Conservation (phyloP, 306 rosid genomes). For the Styphnolobium japonicum region DNA sequence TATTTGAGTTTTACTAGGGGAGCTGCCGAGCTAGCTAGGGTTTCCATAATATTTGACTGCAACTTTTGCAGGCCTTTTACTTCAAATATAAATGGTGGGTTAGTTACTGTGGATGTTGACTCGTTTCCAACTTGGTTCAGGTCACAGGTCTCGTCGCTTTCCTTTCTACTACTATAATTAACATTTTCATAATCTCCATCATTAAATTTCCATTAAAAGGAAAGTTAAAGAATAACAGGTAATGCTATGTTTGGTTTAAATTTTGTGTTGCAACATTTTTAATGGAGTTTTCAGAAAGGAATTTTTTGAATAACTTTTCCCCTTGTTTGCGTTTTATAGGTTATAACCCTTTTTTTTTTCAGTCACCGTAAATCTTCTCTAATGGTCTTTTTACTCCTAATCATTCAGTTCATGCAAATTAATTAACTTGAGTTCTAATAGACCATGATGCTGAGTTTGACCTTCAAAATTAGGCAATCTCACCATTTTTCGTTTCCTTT, state of each 20-base stretch:
- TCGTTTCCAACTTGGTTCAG: constrained; percentile 33
- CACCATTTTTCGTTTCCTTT: no score
- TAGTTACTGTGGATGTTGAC: constrained; percentile 64
- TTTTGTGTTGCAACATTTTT: no score
- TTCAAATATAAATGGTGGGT: constrained; percentile 30
- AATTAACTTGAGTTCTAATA: not conserved
- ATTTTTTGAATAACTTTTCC: no score
- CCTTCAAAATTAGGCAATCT: not conserved
- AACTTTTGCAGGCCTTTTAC: constrained; percentile 45
- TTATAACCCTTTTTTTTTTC: not conserved
- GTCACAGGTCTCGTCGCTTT: constrained; percentile 36
- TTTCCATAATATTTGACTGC: constrained; percentile 43
- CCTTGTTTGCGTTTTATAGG: no score
- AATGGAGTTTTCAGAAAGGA: no score
- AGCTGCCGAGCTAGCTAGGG: constrained; percentile 35
- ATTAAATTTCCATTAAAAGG: constrained; percentile 11
- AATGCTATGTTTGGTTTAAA: no score
- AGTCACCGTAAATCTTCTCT: not conserved
- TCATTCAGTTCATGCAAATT: not conserved
- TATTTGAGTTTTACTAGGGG: not conserved
- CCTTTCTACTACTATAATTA: constrained; percentile 18
- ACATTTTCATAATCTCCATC: constrained; percentile 22
- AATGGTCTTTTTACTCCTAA: not conserved
- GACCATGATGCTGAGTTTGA: constrained; percentile 26
- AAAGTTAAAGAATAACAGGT: not conserved